A percentile compares a stretch with the other conserved stretches of the same genome.
These are phyloP conservation scores for Thelephora ganbajun DNA, from an alignment of 768 basidiomycete species.

Conservation along the genomic window DNA sequence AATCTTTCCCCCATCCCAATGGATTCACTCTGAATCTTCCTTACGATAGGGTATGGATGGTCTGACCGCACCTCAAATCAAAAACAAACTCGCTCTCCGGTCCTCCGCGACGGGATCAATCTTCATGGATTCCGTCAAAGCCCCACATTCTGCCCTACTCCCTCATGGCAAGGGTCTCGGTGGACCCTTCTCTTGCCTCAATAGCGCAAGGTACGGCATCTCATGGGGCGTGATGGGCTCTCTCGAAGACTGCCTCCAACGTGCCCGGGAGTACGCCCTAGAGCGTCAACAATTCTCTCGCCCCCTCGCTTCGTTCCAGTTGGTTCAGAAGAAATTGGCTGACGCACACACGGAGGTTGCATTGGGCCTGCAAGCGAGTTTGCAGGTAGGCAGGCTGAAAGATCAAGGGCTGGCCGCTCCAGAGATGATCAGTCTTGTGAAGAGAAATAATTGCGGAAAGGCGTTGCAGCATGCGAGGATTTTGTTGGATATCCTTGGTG, in stretches of 20 bases:
- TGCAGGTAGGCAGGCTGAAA: constrained; percentile 78
- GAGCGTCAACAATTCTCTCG: constrained; percentile 84
- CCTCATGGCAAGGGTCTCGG: constrained; percentile 67
- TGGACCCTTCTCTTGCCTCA: constrained; percentile 55
- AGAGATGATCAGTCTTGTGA: constrained; percentile 92
- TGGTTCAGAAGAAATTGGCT: constrained; percentile 95
- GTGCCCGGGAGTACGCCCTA: constrained; percentile 71
- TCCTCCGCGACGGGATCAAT: constrained; percentile 77
- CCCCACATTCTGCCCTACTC: constrained; percentile 61
- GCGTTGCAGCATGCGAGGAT: constrained; percentile 72
- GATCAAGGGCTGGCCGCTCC: constrained; percentile 59
- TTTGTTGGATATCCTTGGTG: constrained; percentile 84
- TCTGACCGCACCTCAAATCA: constrained; percentile 73
- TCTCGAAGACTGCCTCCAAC: constrained; percentile 77
- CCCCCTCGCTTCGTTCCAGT: constrained; percentile 88
- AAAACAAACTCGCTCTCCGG: constrained; percentile 86
- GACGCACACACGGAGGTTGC: constrained; percentile 84
- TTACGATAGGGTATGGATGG: constrained; percentile 63
- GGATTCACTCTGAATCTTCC: neutral
- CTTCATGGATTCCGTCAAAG: constrained; percentile 83
- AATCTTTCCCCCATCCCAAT: neutral
- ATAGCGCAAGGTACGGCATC: constrained; percentile 52
- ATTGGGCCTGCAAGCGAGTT: constrained; percentile 59
- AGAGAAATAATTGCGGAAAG: constrained; percentile 93
- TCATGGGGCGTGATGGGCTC: constrained; percentile 96